Evolutionary conservation across 352 stramenopile species (phyloP).

Genomic region (Pythium monospermum): DNA sequence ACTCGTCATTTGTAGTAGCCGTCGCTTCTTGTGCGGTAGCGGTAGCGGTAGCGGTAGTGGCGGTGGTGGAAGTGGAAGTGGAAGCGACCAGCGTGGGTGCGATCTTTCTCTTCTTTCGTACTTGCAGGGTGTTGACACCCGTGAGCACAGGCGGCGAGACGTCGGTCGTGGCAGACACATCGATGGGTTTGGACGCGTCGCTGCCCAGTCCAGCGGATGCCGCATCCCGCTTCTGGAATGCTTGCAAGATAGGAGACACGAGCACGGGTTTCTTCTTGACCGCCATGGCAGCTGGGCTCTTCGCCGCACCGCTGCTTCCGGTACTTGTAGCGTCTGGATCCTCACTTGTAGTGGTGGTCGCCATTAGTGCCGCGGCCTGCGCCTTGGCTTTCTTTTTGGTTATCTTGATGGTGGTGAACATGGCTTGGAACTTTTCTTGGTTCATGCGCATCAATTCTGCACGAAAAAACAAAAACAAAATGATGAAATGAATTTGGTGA

Average conservation of each 20-base stretch:
- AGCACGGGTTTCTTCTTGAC: conserved; percentile 16
- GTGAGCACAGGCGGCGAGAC: conserved; percentile 9
- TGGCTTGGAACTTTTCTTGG: conserved; percentile 38
- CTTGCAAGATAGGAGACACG: conserved; percentile 17
- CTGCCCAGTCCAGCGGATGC: conserved; percentile 5
- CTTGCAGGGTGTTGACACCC: conserved; percentile 62
- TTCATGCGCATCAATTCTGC: conserved; percentile 42
- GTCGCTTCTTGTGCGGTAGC: too few relatives aligned
- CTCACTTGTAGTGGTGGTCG: background rate
- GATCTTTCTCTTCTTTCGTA: conserved; percentile 83
- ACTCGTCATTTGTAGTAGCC: too few relatives aligned
- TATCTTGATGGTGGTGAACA: conserved; percentile 63
- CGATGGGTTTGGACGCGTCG: conserved; percentile 13
- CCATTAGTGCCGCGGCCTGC: background rate
- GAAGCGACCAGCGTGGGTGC: conserved; percentile 35
- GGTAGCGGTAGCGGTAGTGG: too few relatives aligned
- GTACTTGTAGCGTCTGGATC: background rate
- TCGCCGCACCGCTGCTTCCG: conserved; percentile 13
- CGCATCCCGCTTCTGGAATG: conserved; percentile 20
- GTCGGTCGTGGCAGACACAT: conserved; percentile 6
- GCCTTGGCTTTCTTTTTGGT: conserved; percentile 50
- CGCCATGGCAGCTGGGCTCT: background rate
- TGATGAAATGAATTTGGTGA: background rate
- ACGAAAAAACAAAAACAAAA: conserved; percentile 1
- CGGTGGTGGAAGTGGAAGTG: too few relatives aligned